These are phyloP conservation scores for Silene vulgaris DNA, from an alignment of 179 eudicot species.

Conservation along the genomic window DNA sequence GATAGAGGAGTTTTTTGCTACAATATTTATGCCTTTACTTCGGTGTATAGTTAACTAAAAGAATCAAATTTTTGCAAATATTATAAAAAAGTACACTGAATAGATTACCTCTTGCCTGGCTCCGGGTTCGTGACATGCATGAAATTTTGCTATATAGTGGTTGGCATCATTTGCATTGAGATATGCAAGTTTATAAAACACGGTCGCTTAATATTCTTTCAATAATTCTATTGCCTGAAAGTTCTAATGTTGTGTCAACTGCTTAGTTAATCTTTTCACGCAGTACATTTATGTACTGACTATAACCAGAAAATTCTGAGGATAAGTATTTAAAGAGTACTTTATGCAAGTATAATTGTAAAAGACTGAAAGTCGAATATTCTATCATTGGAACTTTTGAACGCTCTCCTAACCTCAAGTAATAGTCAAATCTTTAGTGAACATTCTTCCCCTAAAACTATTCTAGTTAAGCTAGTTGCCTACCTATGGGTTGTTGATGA, in stretches of 20 bases:
- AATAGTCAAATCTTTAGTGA: background rate
- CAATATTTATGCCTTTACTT: background rate
- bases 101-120: no score
- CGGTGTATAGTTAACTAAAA: background rate
- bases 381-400: no score
- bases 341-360: background rate
- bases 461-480: background rate
- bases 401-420: no score
- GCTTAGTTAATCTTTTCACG: background rate
- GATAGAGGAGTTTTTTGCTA: background rate
- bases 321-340: background rate
- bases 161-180: no score
- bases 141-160: no score
- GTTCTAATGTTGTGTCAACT: background rate
- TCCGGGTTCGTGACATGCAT: no score
- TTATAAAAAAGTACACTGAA: no score
- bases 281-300: background rate
- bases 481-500: background rate
- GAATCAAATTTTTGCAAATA: no score
- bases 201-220: background rate
- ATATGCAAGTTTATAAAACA: background rate
- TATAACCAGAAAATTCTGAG: background rate
- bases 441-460: background rate
- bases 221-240: background rate
- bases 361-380: background rate